These are phyloP conservation scores for Pythium plurisporium DNA, from an alignment of 352 stramenopile genomes.

Conservation along the genomic window DNA sequence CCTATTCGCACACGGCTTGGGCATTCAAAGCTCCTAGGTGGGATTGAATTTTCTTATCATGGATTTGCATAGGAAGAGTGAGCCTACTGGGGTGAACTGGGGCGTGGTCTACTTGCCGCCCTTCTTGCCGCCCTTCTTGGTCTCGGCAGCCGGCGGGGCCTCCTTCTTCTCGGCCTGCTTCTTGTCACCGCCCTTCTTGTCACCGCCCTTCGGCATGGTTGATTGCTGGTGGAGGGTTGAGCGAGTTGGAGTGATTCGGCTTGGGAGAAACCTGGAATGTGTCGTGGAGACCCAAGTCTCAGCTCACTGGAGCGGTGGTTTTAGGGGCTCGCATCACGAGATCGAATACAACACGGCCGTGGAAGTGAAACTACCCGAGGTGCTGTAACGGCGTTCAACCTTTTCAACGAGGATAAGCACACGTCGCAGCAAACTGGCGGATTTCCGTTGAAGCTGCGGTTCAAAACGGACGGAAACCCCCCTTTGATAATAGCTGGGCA, in stretches of 20 bases:
- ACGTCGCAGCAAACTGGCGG: no score
- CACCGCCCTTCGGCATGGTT: conserved; percentile 17
- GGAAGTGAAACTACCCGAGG: no score
- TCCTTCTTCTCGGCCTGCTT: conserved; percentile 25
- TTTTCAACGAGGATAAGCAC: neutral
- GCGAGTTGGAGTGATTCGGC: neutral
- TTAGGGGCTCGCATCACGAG: neutral
- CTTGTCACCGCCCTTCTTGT: conserved; percentile 22
- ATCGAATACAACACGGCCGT: neutral
- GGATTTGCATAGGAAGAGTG: no score
- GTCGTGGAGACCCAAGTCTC: neutral
- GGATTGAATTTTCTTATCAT: no score
- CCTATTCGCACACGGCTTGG: no score
- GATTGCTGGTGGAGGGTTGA: neutral
- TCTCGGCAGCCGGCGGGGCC: conserved; percentile 12
- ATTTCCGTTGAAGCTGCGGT: neutral
- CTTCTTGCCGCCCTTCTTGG: conserved; percentile 43
- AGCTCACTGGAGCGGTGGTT: neutral
- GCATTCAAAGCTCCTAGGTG: no score
- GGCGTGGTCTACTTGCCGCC: conserved; percentile 31
- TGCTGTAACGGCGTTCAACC: no score
- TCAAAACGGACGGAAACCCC: neutral
- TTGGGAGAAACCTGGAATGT: conserved; percentile 12
- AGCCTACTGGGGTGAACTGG: no score
- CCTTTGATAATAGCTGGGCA: no score